Conservation (phyloP, 2,329 filamentous ascomycete genomes). For the Ophiostoma himal-ulmi region DNA sequence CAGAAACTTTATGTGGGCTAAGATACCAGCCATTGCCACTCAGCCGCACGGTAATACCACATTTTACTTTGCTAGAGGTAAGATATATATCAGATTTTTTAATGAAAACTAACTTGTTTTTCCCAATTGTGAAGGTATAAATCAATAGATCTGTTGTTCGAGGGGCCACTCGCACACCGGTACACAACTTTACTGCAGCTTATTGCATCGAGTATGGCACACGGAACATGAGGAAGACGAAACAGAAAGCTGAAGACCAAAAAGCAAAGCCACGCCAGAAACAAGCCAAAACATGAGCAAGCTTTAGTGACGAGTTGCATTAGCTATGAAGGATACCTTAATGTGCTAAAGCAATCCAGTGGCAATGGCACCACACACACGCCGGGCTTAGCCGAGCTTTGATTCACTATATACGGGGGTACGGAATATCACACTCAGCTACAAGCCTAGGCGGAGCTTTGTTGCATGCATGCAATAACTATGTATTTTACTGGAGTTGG, state of each 20-base stretch:
- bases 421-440: not conserved
- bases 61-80: not conserved
- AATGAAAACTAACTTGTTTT: no score
- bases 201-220: not conserved
- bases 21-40: not conserved
- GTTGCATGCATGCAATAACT: not conserved
- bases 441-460: not conserved
- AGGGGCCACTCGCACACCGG: not conserved
- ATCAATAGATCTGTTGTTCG: not conserved
- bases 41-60: conserved; percentile 1
- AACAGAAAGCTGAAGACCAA: not conserved
- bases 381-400: not conserved
- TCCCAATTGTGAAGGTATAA: no score
- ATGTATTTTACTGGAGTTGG: not conserved
- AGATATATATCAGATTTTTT: no score
- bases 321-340: not conserved
- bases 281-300: not conserved
- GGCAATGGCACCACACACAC: not conserved
- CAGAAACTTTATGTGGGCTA: not conserved
- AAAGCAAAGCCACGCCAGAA: not conserved
- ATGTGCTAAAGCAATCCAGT: not conserved
- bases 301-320: not conserved
- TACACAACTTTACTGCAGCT: not conserved
- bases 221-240: not conserved
- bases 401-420: not conserved